Evolutionary conservation across 2,329 filamentous ascomycete species (phyloP).

Genomic region (Curvularia eragrostidis): DNA sequence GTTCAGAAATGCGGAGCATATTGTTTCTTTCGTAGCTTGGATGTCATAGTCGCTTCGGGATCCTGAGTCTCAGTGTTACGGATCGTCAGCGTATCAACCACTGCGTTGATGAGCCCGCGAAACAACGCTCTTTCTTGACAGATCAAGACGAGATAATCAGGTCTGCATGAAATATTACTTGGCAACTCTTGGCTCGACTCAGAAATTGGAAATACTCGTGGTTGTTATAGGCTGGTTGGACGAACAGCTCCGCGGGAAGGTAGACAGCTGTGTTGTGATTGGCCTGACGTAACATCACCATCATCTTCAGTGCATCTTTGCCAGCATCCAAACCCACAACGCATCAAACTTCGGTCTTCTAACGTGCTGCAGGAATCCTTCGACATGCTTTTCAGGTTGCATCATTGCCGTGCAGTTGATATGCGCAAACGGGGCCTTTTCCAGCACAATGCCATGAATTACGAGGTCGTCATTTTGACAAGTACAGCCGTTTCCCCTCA

Average conservation of each 20-base stretch:
- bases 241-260: neutral
- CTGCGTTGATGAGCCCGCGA: neutral
- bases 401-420: neutral
- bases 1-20: neutral
- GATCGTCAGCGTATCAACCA: neutral
- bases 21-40: neutral
- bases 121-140: neutral
- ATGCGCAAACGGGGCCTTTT: neutral
- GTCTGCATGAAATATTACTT: neutral
- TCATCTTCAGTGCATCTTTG: neutral
- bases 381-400: too few species aligned
- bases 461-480: slow-evolving; percentile 1
- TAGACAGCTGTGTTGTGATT: neutral
- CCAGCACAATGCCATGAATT: neutral
- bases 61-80: neutral
- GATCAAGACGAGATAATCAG: neutral
- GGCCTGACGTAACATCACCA: slow-evolving; percentile 1
- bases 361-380: neutral
- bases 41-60: neutral
- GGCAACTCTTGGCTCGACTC: neutral
- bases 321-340: neutral
- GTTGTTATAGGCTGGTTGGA: neutral
- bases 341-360: neutral
- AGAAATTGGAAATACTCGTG: neutral
- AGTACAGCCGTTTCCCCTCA: neutral